Conservation (phyloP, 768 basidiomycete species). For the Amanita pseudoporphyria region DNA sequence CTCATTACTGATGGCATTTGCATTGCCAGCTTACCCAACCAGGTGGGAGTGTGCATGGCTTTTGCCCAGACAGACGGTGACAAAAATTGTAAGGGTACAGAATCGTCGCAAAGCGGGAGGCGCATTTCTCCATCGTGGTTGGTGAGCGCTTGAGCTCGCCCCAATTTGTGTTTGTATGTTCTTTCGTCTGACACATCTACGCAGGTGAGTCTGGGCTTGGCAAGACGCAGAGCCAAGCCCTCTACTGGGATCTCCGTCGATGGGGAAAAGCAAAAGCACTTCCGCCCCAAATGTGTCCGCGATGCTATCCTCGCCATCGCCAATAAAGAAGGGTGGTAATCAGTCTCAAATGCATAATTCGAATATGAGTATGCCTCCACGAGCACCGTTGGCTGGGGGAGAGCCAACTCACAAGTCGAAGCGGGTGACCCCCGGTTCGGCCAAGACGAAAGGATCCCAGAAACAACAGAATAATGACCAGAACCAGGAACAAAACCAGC, state of each 20-base stretch:
- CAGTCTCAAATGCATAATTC: background rate
- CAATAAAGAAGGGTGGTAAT: slow-evolving; percentile 18
- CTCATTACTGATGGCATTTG: too few relatives aligned
- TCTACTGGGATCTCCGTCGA: slow-evolving; percentile 11
- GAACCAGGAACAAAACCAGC: slow-evolving; percentile 14
- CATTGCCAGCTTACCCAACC: too few relatives aligned
- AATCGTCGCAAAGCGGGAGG: too few relatives aligned
- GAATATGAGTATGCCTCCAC: background rate
- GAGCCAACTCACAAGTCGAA: slow-evolving; percentile 17
- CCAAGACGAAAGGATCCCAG: slow-evolving; percentile 19
- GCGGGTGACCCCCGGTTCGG: slow-evolving; percentile 31
- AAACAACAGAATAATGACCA: slow-evolving; percentile 9
- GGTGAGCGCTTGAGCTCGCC: too few relatives aligned
- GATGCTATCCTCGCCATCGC: slow-evolving; percentile 29
- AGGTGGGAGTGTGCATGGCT: too few relatives aligned
- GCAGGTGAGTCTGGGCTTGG: too few relatives aligned
- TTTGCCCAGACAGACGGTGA: too few relatives aligned
- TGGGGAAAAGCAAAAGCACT: background rate
- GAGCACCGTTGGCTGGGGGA: background rate
- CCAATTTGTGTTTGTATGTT: too few relatives aligned
- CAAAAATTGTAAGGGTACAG: too few relatives aligned
- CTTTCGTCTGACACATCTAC: too few relatives aligned
- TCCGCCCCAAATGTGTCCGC: slow-evolving; percentile 16
- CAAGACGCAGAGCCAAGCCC: slow-evolving; percentile 10
- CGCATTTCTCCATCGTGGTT: too few relatives aligned